These are phyloP conservation scores for Dactylellina leptospora DNA, from an alignment of 2,329 filamentous ascomycete genomes.

Conservation along the genomic window DNA sequence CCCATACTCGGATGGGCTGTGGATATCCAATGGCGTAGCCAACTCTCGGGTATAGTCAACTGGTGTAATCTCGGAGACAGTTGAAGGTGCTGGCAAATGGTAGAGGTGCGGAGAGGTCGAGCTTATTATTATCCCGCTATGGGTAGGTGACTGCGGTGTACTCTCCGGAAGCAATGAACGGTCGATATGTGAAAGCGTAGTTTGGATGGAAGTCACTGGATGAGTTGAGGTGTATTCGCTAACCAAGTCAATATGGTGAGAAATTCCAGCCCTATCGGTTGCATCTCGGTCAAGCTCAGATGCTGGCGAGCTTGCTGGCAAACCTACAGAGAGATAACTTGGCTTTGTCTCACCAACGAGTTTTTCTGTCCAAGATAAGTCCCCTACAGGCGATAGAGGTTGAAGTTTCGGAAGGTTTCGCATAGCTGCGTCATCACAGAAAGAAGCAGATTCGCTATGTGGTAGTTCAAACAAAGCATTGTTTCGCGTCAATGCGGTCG, in stretches of 20 bases:
- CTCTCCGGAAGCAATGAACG: constrained; percentile 11
- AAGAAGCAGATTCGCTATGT: constrained; percentile 22
- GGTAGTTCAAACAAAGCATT: constrained; percentile 17
- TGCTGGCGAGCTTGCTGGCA: constrained; percentile 5
- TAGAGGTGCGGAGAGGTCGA: no score
- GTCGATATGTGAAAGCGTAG: background rate
- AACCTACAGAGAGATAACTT: background rate
- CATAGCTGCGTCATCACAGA: constrained; percentile 1
- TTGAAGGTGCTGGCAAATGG: no score
- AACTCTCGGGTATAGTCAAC: no score
- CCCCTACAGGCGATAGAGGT: no score
- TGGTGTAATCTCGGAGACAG: no score
- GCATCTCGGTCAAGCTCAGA: background rate
- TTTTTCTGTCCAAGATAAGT: background rate
- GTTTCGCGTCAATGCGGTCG: constrained; percentile 11
- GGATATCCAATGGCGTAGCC: no score
- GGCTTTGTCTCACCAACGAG: background rate
- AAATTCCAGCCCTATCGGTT: background rate
- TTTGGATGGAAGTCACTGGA: background rate
- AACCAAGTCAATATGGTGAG: background rate
- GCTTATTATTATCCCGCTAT: no score
- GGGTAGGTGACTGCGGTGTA: constrained; percentile 9
- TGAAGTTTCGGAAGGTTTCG: no score
- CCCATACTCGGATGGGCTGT: background rate
- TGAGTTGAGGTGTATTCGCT: background rate